Evolutionary conservation across 2,329 filamentous ascomycete genomes (phyloP), one percentile per base, ranked within the genome.

Genomic region (Hypoxylon sp.): DNA sequence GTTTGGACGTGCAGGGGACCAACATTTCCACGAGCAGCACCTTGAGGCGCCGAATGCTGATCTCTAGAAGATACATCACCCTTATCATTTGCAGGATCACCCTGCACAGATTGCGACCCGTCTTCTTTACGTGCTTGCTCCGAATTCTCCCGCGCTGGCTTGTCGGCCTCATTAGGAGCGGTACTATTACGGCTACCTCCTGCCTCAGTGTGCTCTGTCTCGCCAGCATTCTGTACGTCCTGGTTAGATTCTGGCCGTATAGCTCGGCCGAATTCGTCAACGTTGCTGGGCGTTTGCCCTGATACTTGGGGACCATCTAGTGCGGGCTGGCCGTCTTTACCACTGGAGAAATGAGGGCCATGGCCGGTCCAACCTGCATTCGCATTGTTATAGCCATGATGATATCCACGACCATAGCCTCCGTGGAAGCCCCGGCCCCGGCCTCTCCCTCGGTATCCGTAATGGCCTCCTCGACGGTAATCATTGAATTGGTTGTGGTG

Each of bases 401-500:
- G 84, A 67, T 85, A 86, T 61, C 88, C 88, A 75, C 89, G 88
- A 63, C 87, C 81, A 70, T 84, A 85, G 55, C 85, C 84, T 73
- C 83, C 83, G 70, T 80, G 82, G 75, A 85, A 87, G 73, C 86
- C 76, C 58, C 77, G 88, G 65, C 89, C 89, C 72, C 90, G 88
- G 72, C 90, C 89, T 72, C 88, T 86, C 72, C 91, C 90, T 76
- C 90, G 86, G 79, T 86, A 89, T 71, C 90, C 91, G 81, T 89
- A 89, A 81, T 89, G 89, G 84, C 88, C 82, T 77, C 84, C 82
- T 77, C 84, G 85, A 78, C 86, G 90, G 84, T 92, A 94, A 84
- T 94, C 91, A 90, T 93, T 93, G 88, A 88, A 90, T 82, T 91
- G 82, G 83, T 88, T 88, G 82, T 92, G 84, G 81, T 90, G 88